A percentile compares a stretch with the other conserved stretches of the same genome.
phyloP scores from a whole-genome alignment of 306 rosid species.

The Trifolium fragiferum region DNA sequence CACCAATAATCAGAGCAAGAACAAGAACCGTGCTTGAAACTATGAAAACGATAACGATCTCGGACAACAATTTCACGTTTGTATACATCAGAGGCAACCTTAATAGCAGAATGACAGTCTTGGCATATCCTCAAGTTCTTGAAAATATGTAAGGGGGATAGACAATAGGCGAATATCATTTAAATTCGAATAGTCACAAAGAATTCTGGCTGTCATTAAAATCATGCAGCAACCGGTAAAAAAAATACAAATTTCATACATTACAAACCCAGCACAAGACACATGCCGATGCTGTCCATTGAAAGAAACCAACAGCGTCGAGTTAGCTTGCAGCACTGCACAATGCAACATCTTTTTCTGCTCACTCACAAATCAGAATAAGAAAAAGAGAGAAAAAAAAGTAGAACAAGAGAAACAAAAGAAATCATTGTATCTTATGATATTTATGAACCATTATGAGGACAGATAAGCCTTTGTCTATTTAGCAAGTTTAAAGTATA shows the following conservation, averaged over 20 bases:
- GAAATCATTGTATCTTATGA: constrained; percentile 30
- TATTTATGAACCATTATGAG: constrained; percentile 44
- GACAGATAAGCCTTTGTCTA: constrained; percentile 40
- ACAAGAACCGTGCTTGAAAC: constrained; percentile 76
- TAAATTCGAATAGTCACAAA: constrained; percentile 33
- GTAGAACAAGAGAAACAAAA: background rate
- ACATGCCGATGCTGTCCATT: constrained; percentile 32
- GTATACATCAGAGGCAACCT: constrained; percentile 63
- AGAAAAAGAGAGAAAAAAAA: background rate
- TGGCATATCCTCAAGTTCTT: constrained; percentile 73
- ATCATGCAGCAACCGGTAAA: constrained; percentile 28
- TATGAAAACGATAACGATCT: constrained; percentile 76
- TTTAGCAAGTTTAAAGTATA: constrained; percentile 81
- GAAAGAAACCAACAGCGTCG: constrained; percentile 32
- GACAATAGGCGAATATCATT: constrained; percentile 29
- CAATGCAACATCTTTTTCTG: constrained; percentile 43
- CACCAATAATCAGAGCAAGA: constrained; percentile 83
- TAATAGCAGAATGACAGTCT: constrained; percentile 79
- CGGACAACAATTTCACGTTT: constrained; percentile 68
- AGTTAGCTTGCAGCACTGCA: constrained; percentile 48
- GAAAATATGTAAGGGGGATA: constrained; percentile 60
- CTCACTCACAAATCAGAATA: constrained; percentile 58
- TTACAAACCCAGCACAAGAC: constrained; percentile 37
- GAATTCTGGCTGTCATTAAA: constrained; percentile 24
- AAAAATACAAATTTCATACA: constrained; percentile 36